phyloP scores from a whole-genome alignment of 2,329 filamentous ascomycete species.

The Phoma sp. region DNA sequence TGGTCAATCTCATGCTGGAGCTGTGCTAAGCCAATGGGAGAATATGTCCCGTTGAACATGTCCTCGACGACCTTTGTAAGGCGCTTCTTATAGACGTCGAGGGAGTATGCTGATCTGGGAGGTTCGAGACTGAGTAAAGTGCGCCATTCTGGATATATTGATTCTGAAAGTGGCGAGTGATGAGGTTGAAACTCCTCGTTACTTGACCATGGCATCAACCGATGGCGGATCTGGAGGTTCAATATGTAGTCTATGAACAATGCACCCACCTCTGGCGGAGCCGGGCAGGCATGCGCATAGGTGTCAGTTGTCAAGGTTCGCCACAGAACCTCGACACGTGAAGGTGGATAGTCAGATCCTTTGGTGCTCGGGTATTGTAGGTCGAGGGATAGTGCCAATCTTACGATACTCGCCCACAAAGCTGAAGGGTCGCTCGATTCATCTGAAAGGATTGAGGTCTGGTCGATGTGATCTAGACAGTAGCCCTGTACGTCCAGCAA shows the following conservation, averaged over 20 bases:
- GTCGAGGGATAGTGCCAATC: constrained; percentile 25
- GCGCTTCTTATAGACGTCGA: constrained; percentile 25
- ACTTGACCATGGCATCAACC: constrained; percentile 36
- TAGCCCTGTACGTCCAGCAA: constrained; percentile 30
- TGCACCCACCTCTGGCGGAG: constrained; percentile 19
- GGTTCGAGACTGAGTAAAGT: constrained; percentile 31
- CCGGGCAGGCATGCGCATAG: constrained; percentile 28
- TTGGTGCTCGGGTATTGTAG: constrained; percentile 23
- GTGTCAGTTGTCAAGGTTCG: constrained; percentile 33
- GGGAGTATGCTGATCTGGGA: constrained; percentile 21
- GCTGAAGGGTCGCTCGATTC: constrained; percentile 26
- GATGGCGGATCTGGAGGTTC: constrained; percentile 35
- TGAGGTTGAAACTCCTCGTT: constrained; percentile 35
- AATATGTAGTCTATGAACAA: constrained; percentile 39
- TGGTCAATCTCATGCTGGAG: constrained; percentile 37
- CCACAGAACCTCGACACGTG: constrained; percentile 33
- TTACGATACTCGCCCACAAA: constrained; percentile 31
- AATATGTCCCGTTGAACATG: constrained; percentile 38
- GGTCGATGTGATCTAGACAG: constrained; percentile 22
- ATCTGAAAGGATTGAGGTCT: constrained; percentile 20
- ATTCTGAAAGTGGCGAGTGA: constrained; percentile 31
- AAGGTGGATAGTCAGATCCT: constrained; percentile 7
- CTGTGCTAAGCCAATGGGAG: constrained; percentile 33
- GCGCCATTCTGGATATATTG: constrained; percentile 35
- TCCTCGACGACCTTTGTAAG: constrained; percentile 26